Evolutionary conservation across 306 rosid species (phyloP), one percentile per base, ranked within the genome.

Genomic region (Trichosanthes truncata): DNA sequence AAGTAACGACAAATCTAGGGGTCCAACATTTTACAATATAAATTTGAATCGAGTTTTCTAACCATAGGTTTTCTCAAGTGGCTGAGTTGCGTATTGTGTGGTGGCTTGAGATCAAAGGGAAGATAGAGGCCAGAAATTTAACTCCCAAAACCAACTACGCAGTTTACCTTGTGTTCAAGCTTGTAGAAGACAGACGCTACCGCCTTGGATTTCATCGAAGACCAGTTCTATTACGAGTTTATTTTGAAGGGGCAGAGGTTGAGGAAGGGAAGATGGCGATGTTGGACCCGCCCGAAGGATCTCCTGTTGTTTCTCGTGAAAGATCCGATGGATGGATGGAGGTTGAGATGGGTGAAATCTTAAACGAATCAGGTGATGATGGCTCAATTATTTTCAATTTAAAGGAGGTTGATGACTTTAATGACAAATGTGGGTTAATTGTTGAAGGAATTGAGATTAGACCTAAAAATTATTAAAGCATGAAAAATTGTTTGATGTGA

Each of bases 361-460:
- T 78, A 57, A 59, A 57, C 45, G 81, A 78, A 52, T 5, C 21
- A 33, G 89, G 89, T 41, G 83, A 81, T 1, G 61, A 83, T 41
- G 84, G 79, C 8, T 3, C 51, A 0, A 74, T 83, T 23, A 23
- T 65, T 10, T 86, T 66, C 29, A 36, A 63, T 9, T 46, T 83
- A 18, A 77, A 17, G n/a, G 66, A 71, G 65, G 45, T 78, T 15
- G 14, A 18, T 40, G 0, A 9, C 4, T 21, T 2, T 12, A 43
- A 3, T 13, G 0, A 2, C 0, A 74, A 81, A 49, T 3, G 38
- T 13, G 82, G 87, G 14, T 83, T 87, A 49, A 11, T 85, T 79
- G 85, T 83, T 6, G 85, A 83, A 56, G 87, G 88, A 33, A 31
- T 85, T 77, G 90, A 85, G 75, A n/a, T 87, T 31, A 85, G 86